Conservation (phyloP, 192 early-diverging fungal species). For the Coemansia sp. region DNA sequence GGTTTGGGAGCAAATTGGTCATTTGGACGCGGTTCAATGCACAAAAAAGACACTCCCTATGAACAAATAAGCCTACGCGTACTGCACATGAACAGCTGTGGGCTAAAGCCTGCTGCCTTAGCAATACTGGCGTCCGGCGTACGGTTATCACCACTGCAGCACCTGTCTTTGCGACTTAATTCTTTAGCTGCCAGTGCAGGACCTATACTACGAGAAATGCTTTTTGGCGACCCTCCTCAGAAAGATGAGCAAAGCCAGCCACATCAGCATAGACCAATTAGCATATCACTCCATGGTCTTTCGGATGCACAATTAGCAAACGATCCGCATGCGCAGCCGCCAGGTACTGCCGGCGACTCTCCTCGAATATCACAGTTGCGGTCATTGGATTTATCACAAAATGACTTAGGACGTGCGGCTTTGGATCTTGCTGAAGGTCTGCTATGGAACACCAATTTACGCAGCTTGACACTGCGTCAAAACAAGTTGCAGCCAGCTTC, state of each 20-base stretch:
- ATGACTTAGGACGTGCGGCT: slow-evolving; percentile 46
- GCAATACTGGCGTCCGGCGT: slow-evolving; percentile 54
- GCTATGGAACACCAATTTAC: slow-evolving; percentile 51
- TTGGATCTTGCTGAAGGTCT: slow-evolving; percentile 49
- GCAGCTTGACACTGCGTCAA: slow-evolving; percentile 47
- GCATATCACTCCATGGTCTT: slow-evolving; percentile 47
- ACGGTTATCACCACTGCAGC: slow-evolving; percentile 48
- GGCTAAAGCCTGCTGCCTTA: slow-evolving; percentile 46
- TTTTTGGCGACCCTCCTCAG: slow-evolving; percentile 51
- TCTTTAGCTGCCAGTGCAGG: slow-evolving; percentile 39
- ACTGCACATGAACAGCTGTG: slow-evolving; percentile 57
- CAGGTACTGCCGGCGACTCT: slow-evolving; percentile 13
- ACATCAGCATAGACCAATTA: slow-evolving; percentile 34
- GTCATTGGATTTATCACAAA: slow-evolving; percentile 50
- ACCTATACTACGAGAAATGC: slow-evolving; percentile 51
- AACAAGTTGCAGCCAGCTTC: slow-evolving; percentile 53
- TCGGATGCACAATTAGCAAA: slow-evolving; percentile 39
- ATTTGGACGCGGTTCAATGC: slow-evolving; percentile 49
- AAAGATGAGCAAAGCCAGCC: slow-evolving; percentile 10
- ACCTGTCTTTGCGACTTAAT: slow-evolving; percentile 47
- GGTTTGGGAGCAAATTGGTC: slow-evolving; percentile 48
- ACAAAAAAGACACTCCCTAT: slow-evolving; percentile 26
- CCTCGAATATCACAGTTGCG: slow-evolving; percentile 49
- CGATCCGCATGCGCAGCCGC: slow-evolving; percentile 13
- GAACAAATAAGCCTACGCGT: slow-evolving; percentile 45